phyloP scores from a whole-genome alignment of 108 stramenopile genomes.

The Fistulifera solaris region DNA sequence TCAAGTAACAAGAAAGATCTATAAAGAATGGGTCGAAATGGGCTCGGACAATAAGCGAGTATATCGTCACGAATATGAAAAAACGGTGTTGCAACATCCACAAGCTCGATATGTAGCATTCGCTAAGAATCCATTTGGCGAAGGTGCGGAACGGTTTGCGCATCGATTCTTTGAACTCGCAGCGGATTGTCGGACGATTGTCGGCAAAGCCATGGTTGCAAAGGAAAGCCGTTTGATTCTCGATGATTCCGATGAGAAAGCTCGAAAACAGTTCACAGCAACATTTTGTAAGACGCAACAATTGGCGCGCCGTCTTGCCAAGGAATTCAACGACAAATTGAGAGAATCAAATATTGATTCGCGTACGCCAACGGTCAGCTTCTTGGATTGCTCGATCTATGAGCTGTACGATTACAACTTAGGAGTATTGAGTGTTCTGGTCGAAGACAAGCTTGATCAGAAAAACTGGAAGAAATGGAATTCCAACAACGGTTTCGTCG shows the following conservation, averaged over 20 bases:
- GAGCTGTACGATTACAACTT: conserved; percentile 1
- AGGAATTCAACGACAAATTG: conserved; percentile 30
- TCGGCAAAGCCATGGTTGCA: conserved; percentile 34
- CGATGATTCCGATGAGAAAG: conserved; percentile 9
- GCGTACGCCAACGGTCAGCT: conserved; percentile 2
- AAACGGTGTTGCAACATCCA: conserved; percentile 1
- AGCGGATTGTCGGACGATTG: conserved; percentile 13
- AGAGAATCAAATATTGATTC: conserved; percentile 8
- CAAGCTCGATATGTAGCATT: not conserved
- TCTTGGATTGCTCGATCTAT: conserved; percentile 16
- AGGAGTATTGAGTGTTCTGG: conserved; percentile 1
- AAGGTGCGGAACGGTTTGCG: conserved; percentile 46
- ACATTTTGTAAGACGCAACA: conserved; percentile 41
- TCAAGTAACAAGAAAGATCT: not conserved
- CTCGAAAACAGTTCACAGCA: conserved; percentile 19
- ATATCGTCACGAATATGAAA: not conserved
- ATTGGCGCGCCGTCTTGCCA: conserved; percentile 26
- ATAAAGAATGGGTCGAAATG: not conserved
- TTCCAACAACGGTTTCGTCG: conserved; percentile 34
- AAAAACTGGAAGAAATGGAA: conserved; percentile 51
- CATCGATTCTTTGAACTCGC: conserved; percentile 30
- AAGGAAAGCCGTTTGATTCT: conserved; percentile 40
- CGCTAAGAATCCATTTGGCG: conserved; percentile 34
- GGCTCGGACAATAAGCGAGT: not conserved
- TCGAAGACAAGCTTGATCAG: conserved; percentile 11